Evolutionary conservation across 2,329 filamentous ascomycete genomes (phyloP).

Genomic region (Paracoccidioides lutzii): DNA sequence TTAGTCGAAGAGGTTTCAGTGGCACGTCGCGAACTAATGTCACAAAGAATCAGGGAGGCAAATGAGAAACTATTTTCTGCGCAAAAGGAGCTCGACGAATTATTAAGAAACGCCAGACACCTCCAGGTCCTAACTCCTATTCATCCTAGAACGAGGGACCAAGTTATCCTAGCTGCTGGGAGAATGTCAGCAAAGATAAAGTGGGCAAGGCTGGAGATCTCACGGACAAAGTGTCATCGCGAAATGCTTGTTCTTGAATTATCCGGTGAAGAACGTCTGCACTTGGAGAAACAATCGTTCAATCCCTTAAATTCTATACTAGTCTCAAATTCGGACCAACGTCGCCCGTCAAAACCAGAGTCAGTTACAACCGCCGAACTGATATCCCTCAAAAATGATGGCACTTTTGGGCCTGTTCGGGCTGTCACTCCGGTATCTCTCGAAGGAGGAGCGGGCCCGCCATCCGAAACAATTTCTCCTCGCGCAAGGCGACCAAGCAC

Average conservation of each 20-base stretch:
- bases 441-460: conserved; percentile 5
- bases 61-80: conserved; percentile 61
- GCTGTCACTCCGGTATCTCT: conserved; percentile 7
- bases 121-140: conserved; percentile 80
- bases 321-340: conserved; percentile 13
- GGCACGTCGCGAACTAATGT: conserved; percentile 70
- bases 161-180: conserved; percentile 71
- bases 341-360: conserved; percentile 7
- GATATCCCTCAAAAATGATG: conserved; percentile 15
- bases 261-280: conserved; percentile 51
- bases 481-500: conserved; percentile 22
- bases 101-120: conserved; percentile 81
- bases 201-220: conserved; percentile 89
- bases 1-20: conserved; percentile 76
- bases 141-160: conserved; percentile 76
- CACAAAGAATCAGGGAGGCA: conserved; percentile 68
- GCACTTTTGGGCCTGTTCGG: conserved; percentile 7
- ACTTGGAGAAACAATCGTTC: conserved; percentile 18
- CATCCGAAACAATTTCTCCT: conserved; percentile 14
- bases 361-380: conserved; percentile 16
- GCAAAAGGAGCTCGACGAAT: conserved; percentile 66
- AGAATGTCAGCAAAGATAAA: conserved; percentile 78
- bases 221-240: conserved; percentile 78
- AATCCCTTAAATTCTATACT: conserved; percentile 10
- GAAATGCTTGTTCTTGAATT: conserved; percentile 79